phyloP scores from a whole-genome alignment of 306 rosid species.

The Prunus campanulata region DNA sequence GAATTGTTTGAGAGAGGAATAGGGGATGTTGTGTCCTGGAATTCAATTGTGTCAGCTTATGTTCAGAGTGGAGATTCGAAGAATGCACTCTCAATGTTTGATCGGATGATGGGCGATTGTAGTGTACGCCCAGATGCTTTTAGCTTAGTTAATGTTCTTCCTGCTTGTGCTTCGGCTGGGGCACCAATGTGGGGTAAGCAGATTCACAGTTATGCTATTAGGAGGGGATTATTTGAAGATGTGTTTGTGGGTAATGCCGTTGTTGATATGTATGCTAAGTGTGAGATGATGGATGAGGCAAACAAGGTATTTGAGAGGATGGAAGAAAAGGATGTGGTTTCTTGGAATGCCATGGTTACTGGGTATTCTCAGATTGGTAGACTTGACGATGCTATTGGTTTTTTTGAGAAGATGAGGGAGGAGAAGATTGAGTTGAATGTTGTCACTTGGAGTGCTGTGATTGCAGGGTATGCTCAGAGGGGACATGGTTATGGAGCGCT shows the following conservation, averaged over 20 bases:
- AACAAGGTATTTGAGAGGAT: constrained; percentile 58
- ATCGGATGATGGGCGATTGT: constrained; percentile 32
- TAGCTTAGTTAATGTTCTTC: constrained; percentile 71
- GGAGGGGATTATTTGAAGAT: constrained; percentile 66
- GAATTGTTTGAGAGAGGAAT: constrained; percentile 54
- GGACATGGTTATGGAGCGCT: constrained; percentile 67
- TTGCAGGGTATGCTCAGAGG: constrained; percentile 77
- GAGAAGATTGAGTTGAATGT: constrained; percentile 63
- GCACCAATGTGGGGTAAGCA: constrained; percentile 49
- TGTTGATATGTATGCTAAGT: constrained; percentile 80
- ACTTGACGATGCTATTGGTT: constrained; percentile 52
- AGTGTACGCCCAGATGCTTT: constrained; percentile 50
- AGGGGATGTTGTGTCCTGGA: constrained; percentile 75
- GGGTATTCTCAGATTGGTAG: constrained; percentile 75
- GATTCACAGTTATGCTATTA: constrained; percentile 59
- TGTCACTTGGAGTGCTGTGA: constrained; percentile 83
- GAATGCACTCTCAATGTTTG: constrained; percentile 45
- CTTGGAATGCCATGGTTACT: constrained; percentile 89
- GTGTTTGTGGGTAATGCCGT: constrained; percentile 79
- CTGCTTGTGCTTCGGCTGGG: constrained; percentile 61
- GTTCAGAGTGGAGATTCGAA: constrained; percentile 34
- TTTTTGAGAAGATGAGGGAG: constrained; percentile 63
- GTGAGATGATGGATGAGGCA: constrained; percentile 68
- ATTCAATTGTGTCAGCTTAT: constrained; percentile 62
- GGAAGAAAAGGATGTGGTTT: constrained; percentile 78